Evolutionary conservation across 345 rosid species (phyloP), one percentile per base, ranked within the genome.

Genomic region (Melaleuca alternifolia): DNA sequence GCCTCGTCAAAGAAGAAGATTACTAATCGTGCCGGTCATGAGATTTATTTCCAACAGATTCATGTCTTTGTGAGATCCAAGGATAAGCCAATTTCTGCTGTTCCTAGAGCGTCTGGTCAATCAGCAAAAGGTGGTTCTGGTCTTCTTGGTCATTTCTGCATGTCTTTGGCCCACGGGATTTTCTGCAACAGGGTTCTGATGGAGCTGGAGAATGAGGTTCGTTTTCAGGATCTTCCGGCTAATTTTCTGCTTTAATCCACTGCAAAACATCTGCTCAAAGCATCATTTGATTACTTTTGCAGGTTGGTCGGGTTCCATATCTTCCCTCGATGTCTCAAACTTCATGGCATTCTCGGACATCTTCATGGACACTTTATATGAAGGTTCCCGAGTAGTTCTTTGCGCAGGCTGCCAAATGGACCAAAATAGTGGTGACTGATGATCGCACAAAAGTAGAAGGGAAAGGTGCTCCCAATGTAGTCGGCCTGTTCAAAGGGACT

Each of bases 281-380:
- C 62, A 85, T 51, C 24, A 56, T 77, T 46, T 61, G 71, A 41
- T 51, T 87, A 87, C 57, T 83, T 88, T 6, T 53, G 62, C 85
- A 97, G 99, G 98, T 94, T 87, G 91, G 94, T 87, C 91, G 95
- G 91, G 96, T 94, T 28, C 93, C 99, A 24, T 97, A 94, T 92
- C 96, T 96, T 87, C 98, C 93, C 88, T 91, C 95, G 91, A 91
- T 93, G 90, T 95, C 98, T 82, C 97, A 97, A 91, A 98, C 99
- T 46, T 92, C 99, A 82, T 96, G 99, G 99, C 92, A 94, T 92
- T 96, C 98, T 83, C 93, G 98, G 88, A 92, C 93, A 87, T 97
- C 99, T 79, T 94, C 99, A 82, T 95, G 99, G 99, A 94, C 98
- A 52, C 91, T 97, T 91, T 93, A 89, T 82, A 90, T 94, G 96